Evolutionary conservation across 768 basidiomycete species (phyloP).

Genomic region (Hysterangium stoloniferum): DNA sequence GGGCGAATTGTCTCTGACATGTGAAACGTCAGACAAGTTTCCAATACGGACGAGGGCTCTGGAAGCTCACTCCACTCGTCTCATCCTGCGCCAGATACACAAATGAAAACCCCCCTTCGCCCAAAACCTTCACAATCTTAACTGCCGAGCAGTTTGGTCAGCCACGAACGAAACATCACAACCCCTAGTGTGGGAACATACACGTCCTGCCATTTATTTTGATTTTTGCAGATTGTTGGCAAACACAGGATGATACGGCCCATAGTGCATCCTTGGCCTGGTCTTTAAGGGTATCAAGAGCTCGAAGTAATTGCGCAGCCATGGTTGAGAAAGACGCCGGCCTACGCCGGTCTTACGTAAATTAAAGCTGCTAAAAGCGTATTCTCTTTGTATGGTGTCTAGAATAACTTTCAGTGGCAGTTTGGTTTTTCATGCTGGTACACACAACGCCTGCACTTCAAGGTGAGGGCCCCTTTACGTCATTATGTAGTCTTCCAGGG

Average conservation of each 20-base stretch:
- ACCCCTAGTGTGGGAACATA: conserved; percentile 34
- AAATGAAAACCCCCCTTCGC: conserved; percentile 94
- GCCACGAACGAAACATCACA: background rate
- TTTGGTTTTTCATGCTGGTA: too few species aligned
- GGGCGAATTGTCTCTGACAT: conserved; percentile 75
- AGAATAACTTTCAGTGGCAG: too few species aligned
- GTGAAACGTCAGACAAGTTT: background rate
- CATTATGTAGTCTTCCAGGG: too few species aligned
- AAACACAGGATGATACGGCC: conserved; percentile 75
- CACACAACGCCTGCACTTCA: too few species aligned
- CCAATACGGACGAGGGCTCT: background rate
- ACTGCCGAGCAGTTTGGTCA: conserved; percentile 34
- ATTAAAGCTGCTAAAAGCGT: too few species aligned
- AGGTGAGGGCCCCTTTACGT: too few species aligned
- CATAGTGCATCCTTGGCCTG: conserved; percentile 77
- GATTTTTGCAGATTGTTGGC: conserved; percentile 74
- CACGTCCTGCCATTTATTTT: conserved; percentile 96
- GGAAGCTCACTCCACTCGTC: conserved; percentile 59
- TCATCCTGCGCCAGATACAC: conserved; percentile 87
- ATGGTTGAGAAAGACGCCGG: conserved; percentile 15
- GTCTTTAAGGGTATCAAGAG: conserved; percentile 55
- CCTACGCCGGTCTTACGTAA: too few species aligned
- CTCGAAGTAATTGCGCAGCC: conserved; percentile 29
- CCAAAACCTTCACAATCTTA: conserved; percentile 85
- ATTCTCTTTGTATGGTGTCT: too few species aligned